Conservation (phyloP, 2,329 filamentous ascomycete species). For the Colletotrichum tamarilloi region DNA sequence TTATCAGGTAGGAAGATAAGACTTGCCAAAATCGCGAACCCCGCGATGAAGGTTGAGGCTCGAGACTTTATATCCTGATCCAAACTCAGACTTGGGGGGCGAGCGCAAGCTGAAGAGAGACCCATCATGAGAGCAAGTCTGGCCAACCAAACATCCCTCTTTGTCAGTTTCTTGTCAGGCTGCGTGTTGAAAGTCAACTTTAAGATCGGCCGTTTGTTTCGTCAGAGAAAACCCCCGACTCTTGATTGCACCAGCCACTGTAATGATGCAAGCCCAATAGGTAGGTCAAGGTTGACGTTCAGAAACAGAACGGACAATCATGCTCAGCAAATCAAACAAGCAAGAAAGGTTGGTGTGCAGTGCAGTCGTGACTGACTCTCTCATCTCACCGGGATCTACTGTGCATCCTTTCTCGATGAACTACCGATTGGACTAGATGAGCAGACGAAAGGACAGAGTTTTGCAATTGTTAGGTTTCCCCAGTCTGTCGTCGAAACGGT, state of each 20-base stretch:
- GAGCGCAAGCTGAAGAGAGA: not conserved
- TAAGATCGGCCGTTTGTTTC: slow-evolving; percentile 1
- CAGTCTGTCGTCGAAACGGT: slow-evolving; percentile 25
- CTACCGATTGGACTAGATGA: not conserved
- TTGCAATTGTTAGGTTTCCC: not conserved
- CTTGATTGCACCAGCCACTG: too few relatives aligned
- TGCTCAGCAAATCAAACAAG: not conserved
- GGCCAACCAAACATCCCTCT: not conserved
- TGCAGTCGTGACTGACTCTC: not conserved
- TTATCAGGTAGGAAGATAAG: not conserved
- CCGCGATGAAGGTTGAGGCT: not conserved
- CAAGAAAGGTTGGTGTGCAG: not conserved
- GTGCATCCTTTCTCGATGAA: not conserved
- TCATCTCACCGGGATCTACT: slow-evolving; percentile 13
- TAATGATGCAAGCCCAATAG: not conserved
- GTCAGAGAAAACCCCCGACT: not conserved
- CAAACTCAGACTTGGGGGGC: not conserved
- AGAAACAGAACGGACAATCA: not conserved
- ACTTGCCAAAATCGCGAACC: too few relatives aligned
- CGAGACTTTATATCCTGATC: not conserved
- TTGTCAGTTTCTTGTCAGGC: slow-evolving; percentile 16
- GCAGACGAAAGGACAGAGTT: not conserved
- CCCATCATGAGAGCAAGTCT: not conserved
- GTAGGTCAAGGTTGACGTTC: not conserved
- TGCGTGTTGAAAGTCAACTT: slow-evolving; percentile 3